phyloP scores from a whole-genome alignment of 2,329 filamentous ascomycete species.

The Aspergillus versicolor region DNA sequence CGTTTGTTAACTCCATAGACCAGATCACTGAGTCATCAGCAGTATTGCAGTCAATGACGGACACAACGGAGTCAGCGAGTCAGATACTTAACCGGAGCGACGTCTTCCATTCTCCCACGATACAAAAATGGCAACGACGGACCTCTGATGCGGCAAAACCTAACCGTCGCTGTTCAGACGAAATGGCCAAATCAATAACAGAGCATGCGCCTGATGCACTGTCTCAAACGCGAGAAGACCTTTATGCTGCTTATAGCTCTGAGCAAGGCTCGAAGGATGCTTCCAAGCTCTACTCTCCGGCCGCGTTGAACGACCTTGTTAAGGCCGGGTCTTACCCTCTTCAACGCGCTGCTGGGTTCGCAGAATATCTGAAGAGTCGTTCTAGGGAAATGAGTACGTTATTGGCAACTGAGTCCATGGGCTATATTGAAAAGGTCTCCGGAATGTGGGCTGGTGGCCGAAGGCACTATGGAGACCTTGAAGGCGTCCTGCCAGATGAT shows the following conservation, averaged over 20 bases:
- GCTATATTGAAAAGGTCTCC: constrained; percentile 93
- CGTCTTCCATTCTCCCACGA: constrained; percentile 79
- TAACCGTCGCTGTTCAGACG: constrained; percentile 32
- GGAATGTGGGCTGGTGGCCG: constrained; percentile 94
- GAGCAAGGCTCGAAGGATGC: constrained; percentile 23
- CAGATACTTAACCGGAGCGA: constrained; percentile 86
- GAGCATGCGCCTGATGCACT: constrained; percentile 20
- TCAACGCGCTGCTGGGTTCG: constrained; percentile 78
- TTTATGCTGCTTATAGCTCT: constrained; percentile 22
- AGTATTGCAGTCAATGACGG: constrained; percentile 68
- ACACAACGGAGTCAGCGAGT: constrained; percentile 77
- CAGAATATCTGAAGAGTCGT: constrained; percentile 75
- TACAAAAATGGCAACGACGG: constrained; percentile 42
- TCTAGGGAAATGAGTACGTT: constrained; percentile 79
- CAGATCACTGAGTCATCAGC: constrained; percentile 72
- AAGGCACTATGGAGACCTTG: constrained; percentile 79
- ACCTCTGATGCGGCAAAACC: constrained; percentile 28
- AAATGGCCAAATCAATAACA: constrained; percentile 34
- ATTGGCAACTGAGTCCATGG: constrained; percentile 87
- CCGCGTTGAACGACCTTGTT: constrained; percentile 58
- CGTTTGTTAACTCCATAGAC: constrained; percentile 71
- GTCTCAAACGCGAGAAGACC: constrained; percentile 10
- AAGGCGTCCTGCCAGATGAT: constrained; percentile 67
- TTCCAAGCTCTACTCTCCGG: constrained; percentile 39
- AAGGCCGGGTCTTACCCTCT: constrained; percentile 71